Base-by-base conservation (phyloP, 2,329 filamentous ascomycete genomes). In the Erysiphe pulchra region DNA sequence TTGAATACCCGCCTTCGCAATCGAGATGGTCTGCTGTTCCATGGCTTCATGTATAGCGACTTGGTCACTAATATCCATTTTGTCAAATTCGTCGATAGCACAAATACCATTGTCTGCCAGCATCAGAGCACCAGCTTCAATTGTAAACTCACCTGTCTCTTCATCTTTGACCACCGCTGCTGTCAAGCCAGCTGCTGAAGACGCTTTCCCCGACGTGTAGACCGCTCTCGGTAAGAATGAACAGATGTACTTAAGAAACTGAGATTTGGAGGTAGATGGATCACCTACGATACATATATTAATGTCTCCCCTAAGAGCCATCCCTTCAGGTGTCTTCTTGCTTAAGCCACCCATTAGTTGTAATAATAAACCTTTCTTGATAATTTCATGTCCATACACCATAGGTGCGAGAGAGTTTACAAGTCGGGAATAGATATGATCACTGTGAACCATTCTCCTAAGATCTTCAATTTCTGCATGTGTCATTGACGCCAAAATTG, bases 11-110 rank as follows among this genome's bases (percentile, higher is more conserved):
- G 90, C 90, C 64, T 98, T 98, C 49, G 90, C 87, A 56, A 98
- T 98, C 9, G 85, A 94, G 52, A 98, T 98, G 5, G 90, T 98
- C 63, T 98, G 90, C 66, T 98, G 90, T 72, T 98, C 90, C 90
- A 98, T 98, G 48, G 90, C 90, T 74, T 98, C 90, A 71, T 98
- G 90, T 57, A 98, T 98, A 52, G 90, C 90, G 46, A 98, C 90
- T 64, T 98, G 90, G 60, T 98, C 90, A 45, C 67, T 76, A 50
- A 98, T 81, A 56, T 98, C 90, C 90, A 98, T 98, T 67, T 98
- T 98, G 73, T 98, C 90, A 55, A 98, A 98, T 60, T 98, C 90
- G 59, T 98, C 90, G 59, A 98, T 98, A 48, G 85, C 86, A 62
- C 90, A 98, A 55, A 95, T 92, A 46, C 90, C 90, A 53, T 93